A percentile compares a stretch with the other conserved stretches of the same genome.
Evolutionary conservation across 768 basidiomycete genomes (phyloP).

Genomic region (Baorangia bicolor): DNA sequence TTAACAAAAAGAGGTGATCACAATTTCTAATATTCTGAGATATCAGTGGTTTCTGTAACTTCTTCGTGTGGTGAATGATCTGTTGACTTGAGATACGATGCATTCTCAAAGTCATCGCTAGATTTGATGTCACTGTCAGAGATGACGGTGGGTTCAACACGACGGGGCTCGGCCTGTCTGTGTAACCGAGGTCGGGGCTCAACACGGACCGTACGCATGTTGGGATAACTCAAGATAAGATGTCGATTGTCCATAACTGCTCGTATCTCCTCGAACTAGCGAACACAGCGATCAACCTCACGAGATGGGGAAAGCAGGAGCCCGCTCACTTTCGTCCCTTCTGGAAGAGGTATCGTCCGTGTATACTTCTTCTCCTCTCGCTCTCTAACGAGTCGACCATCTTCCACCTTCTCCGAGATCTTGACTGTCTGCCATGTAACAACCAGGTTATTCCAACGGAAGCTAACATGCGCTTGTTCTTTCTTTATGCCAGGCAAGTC

Average conservation of each 20-base stretch:
- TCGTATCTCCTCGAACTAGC: constrained; percentile 71
- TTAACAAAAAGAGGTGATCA: not conserved
- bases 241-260: constrained; percentile 62
- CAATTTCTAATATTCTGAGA: constrained; percentile 32
- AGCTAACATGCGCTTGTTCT: constrained; percentile 75
- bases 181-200: constrained; percentile 27
- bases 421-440: constrained; percentile 66
- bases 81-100: constrained; percentile 24
- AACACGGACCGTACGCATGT: constrained; percentile 37
- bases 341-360: constrained; percentile 68
- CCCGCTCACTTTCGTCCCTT: constrained; percentile 62
- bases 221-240: constrained; percentile 65
- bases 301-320: not conserved
- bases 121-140: constrained; percentile 30
- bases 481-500: constrained; percentile 69
- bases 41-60: constrained; percentile 27
- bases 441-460: constrained; percentile 57
- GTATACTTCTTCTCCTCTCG: constrained; percentile 61
- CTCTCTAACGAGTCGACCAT: constrained; percentile 60
- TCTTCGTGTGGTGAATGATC: constrained; percentile 25
- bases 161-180: constrained; percentile 31
- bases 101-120: constrained; percentile 29
- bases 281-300: not conserved
- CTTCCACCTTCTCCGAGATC: constrained; percentile 60
- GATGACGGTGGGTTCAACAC: constrained; percentile 33